Conservation (phyloP, 2,329 filamentous ascomycete species). For the Cladosporium velox region DNA sequence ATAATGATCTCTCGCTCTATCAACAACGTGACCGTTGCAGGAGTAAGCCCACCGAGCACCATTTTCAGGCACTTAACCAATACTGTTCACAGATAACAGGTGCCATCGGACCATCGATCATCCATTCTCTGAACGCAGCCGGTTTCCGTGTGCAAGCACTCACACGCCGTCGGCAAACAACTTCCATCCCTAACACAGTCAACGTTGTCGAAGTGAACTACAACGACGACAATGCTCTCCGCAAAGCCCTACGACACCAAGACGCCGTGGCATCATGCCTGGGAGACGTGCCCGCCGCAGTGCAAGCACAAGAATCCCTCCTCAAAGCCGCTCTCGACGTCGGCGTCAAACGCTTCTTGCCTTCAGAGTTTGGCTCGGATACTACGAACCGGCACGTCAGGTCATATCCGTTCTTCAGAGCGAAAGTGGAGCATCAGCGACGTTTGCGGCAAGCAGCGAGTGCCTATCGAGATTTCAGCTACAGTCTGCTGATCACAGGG, state of each 20-base stretch:
- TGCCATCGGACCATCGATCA: background rate
- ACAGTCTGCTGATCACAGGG: background rate
- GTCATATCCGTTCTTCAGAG: background rate
- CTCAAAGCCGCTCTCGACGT: background rate
- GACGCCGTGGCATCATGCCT: constrained; percentile 32
- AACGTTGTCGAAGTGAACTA: background rate
- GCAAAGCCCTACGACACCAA: constrained; percentile 28
- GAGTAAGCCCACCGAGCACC: background rate
- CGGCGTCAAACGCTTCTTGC: background rate
- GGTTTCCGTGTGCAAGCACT: background rate
- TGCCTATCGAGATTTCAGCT: background rate
- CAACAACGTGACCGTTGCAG: constrained; percentile 1
- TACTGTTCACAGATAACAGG: background rate
- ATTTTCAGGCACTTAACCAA: background rate
- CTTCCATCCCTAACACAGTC: background rate
- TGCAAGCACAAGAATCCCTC: background rate
- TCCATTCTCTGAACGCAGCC: background rate
- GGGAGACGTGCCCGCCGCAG: background rate
- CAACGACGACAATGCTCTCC: background rate
- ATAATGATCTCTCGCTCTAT: background rate
- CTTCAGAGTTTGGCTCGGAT: background rate
- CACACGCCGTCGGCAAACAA: background rate
- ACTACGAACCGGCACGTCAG: background rate
- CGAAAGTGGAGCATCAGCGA: background rate
- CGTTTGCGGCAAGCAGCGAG: background rate